Evolutionary conservation across 106 monocot genomes (phyloP).

Genomic region (Phalaenopsis equestris): DNA sequence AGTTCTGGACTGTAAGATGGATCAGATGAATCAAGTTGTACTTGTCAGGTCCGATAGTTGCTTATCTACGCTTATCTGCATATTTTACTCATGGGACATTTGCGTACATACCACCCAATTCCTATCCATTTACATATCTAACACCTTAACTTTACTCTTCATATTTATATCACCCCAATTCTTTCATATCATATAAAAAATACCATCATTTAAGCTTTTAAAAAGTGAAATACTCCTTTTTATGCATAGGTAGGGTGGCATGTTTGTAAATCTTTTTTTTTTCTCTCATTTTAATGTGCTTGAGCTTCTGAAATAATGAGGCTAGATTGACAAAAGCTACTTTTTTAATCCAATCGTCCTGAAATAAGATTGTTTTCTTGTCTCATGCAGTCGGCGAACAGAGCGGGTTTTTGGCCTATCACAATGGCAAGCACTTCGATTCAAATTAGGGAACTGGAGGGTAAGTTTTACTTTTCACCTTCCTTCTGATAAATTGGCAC

Average conservation of each 20-base stretch:
- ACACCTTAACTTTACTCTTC: too few species aligned
- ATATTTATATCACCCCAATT: too few species aligned
- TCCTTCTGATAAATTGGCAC: neutral
- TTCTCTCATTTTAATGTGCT: neutral
- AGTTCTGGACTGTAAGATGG: slow-evolving; percentile 81
- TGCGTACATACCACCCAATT: too few species aligned
- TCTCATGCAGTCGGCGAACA: slow-evolving; percentile 56
- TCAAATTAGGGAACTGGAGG: slow-evolving; percentile 79
- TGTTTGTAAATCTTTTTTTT: too few species aligned
- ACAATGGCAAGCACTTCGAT: slow-evolving; percentile 72
- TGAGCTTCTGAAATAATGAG: neutral
- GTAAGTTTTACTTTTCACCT: slow-evolving; percentile 27
- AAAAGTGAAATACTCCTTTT: too few species aligned
- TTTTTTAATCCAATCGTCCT: neutral
- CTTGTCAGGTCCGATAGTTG: slow-evolving; percentile 51
- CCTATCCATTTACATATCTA: too few species aligned
- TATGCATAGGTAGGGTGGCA: too few species aligned
- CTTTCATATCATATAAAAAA: too few species aligned
- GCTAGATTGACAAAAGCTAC: neutral
- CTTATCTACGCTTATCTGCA: too few species aligned
- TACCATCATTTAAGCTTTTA: too few species aligned
- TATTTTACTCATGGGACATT: too few species aligned
- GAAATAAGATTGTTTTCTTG: neutral
- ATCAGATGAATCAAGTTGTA: slow-evolving; percentile 81
- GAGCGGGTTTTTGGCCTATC: slow-evolving; percentile 71